A percentile compares a stretch with the other conserved stretches of the same genome.
These are phyloP conservation scores for Chytriomyces sp. DNA, from an alignment of 192 early-diverging fungal species.

Conservation along the genomic window DNA sequence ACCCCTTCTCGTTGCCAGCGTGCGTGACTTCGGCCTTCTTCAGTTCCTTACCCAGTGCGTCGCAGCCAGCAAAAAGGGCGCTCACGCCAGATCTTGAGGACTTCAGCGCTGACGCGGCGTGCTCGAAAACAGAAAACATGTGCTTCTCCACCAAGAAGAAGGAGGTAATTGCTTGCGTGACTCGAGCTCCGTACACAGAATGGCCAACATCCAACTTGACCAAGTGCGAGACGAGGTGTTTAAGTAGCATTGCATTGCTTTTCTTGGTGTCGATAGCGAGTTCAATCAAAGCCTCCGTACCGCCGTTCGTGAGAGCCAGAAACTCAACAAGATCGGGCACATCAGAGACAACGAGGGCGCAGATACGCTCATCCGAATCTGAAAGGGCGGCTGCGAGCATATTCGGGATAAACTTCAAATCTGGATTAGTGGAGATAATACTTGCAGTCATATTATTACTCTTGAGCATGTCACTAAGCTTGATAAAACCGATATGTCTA, in stretches of 20 bases:
- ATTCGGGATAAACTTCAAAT: conserved; percentile 6
- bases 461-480: not conserved
- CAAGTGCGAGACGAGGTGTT: not conserved
- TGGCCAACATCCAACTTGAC: not conserved
- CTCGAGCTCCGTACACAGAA: not conserved
- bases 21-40: not conserved
- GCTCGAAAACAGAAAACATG: not conserved
- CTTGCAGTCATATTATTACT: not conserved
- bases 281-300: not conserved
- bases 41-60: conserved; percentile 19
- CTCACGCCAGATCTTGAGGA: not conserved
- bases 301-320: not conserved
- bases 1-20: not conserved
- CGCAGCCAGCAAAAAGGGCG: not conserved
- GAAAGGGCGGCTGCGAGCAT: not conserved
- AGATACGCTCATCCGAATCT: not conserved
- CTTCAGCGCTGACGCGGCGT: not conserved
- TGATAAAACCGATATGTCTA: conserved; percentile 52
- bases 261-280: not conserved
- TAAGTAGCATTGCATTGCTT: not conserved
- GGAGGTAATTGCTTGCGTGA: not conserved
- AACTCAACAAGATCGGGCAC: conserved; percentile 14
- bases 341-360: not conserved
- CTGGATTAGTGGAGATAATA: not conserved
- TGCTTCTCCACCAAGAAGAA: conserved; percentile 18